Evolutionary conservation across 2,329 filamentous ascomycete genomes (phyloP).

Genomic region (Penicillium nordicum): DNA sequence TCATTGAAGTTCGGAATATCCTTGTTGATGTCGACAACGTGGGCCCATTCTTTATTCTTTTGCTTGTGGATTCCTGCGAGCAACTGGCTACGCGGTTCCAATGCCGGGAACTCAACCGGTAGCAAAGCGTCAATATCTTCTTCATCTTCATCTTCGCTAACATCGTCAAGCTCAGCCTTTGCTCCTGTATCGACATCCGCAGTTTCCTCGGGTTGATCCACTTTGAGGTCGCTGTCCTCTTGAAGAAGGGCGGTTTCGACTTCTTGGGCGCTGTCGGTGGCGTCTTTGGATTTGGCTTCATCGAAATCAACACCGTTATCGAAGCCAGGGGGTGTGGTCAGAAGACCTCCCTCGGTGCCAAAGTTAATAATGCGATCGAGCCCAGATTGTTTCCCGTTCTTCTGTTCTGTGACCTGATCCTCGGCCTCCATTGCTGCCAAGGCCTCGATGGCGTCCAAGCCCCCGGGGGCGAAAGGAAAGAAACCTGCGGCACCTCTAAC

Average conservation of each 20-base stretch:
- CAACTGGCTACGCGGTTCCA: constrained; percentile 78
- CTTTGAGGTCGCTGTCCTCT: constrained; percentile 41
- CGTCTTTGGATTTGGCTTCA: constrained; percentile 55
- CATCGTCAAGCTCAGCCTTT: constrained; percentile 27
- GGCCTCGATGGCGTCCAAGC: constrained; percentile 80
- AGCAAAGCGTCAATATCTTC: constrained; percentile 78
- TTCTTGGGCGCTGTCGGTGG: constrained; percentile 61
- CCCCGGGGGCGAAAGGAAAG: constrained; percentile 89
- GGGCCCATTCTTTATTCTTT: constrained; percentile 85
- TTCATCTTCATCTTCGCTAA: constrained; percentile 30
- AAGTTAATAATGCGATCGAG: constrained; percentile 87
- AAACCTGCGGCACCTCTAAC: constrained; percentile 89
- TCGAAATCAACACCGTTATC: constrained; percentile 70
- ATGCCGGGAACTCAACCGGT: constrained; percentile 86
- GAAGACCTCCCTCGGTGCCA: constrained; percentile 68
- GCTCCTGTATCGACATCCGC: constrained; percentile 32
- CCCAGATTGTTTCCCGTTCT: constrained; percentile 43
- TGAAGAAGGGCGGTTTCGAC: constrained; percentile 62
- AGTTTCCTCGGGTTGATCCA: constrained; percentile 52
- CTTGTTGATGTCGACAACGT: constrained; percentile 94
- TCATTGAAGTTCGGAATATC: constrained; percentile 93
- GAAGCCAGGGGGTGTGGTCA: constrained; percentile 81
- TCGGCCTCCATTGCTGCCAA: constrained; percentile 81
- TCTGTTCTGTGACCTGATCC: constrained; percentile 51
- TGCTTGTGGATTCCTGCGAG: constrained; percentile 68